Evolutionary conservation across 2,329 filamentous ascomycete genomes (phyloP).

Genomic region (Paraphoma chrysanthemicola): DNA sequence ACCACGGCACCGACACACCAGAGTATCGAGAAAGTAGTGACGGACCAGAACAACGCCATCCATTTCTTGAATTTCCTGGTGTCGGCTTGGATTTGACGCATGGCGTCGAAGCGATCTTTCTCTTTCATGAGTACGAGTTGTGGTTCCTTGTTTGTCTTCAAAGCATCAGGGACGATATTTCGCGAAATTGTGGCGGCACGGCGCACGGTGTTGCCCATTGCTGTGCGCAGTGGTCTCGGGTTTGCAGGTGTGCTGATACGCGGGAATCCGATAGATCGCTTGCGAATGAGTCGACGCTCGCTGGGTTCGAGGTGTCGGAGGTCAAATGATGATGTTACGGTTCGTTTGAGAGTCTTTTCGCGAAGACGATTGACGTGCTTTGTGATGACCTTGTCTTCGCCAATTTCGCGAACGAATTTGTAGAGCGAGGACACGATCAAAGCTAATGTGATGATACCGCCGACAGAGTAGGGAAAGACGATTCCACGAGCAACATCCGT

Average conservation of each 20-base stretch:
- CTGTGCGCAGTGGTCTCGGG: constrained; percentile 25
- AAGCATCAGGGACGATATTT: constrained; percentile 10
- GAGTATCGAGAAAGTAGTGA: constrained; percentile 72
- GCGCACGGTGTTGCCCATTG: constrained; percentile 23
- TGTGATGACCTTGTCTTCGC: constrained; percentile 67
- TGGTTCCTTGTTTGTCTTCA: constrained; percentile 38
- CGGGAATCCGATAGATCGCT: constrained; percentile 13
- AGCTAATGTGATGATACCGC: constrained; percentile 85
- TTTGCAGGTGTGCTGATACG: constrained; percentile 37
- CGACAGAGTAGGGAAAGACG: constrained; percentile 81
- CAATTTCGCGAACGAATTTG: constrained; percentile 67
- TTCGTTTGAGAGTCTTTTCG: constrained; percentile 60
- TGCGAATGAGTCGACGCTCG: constrained; percentile 29
- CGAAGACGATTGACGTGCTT: constrained; percentile 64
- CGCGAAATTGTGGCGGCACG: constrained; percentile 9
- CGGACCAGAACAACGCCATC: constrained; percentile 73
- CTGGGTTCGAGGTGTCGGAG: constrained; percentile 46
- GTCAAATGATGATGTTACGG: constrained; percentile 61
- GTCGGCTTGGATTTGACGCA: constrained; percentile 78
- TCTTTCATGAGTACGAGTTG: constrained; percentile 64
- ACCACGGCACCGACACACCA: constrained; percentile 83
- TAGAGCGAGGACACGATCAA: constrained; percentile 82
- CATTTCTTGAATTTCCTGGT: constrained; percentile 73
- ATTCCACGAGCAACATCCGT: constrained; percentile 70
- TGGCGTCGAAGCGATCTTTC: constrained; percentile 75